These are phyloP conservation scores for Debaryomyces maramus DNA, from an alignment of 805 yeast species.

Conservation along the genomic window DNA sequence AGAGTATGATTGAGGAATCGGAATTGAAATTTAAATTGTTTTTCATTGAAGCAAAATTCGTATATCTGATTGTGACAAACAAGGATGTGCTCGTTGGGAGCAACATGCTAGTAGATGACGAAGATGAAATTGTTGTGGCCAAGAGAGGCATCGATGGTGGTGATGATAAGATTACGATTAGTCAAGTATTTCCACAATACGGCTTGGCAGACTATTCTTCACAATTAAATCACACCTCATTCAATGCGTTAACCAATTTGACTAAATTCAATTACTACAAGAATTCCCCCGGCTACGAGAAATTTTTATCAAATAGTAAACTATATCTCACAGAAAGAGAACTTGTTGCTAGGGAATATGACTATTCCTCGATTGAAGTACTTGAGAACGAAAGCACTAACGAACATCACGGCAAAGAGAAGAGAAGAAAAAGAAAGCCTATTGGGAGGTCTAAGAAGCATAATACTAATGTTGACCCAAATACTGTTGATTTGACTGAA, in stretches of 20 bases:
- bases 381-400: constrained; percentile 6
- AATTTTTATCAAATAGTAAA: constrained; percentile 27
- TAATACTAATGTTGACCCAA: constrained; percentile 37
- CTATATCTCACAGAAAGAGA: constrained; percentile 37
- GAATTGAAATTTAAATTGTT: constrained; percentile 23
- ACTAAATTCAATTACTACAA: constrained; percentile 40
- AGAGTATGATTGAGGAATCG: constrained; percentile 16
- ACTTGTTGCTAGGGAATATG: constrained; percentile 28
- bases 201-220: constrained; percentile 29
- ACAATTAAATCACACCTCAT: constrained; percentile 34
- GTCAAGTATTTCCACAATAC: constrained; percentile 43
- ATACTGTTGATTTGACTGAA: constrained; percentile 39
- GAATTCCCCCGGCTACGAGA: constrained; percentile 20
- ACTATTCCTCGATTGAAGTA: constrained; percentile 21
- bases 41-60: constrained; percentile 23
- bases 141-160: constrained; percentile 3
- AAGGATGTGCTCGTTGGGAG: constrained; percentile 16
- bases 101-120: constrained; percentile 11
- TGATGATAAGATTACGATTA: constrained; percentile 33
- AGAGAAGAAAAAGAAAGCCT: constrained; percentile 21
- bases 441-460: constrained; percentile 32
- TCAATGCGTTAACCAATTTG: constrained; percentile 32
- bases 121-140: constrained; percentile 2
- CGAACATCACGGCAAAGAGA: constrained; percentile 9
- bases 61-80: constrained; percentile 23